Conservation (phyloP, 306 rosid genomes). For the Quercus cerris region DNA sequence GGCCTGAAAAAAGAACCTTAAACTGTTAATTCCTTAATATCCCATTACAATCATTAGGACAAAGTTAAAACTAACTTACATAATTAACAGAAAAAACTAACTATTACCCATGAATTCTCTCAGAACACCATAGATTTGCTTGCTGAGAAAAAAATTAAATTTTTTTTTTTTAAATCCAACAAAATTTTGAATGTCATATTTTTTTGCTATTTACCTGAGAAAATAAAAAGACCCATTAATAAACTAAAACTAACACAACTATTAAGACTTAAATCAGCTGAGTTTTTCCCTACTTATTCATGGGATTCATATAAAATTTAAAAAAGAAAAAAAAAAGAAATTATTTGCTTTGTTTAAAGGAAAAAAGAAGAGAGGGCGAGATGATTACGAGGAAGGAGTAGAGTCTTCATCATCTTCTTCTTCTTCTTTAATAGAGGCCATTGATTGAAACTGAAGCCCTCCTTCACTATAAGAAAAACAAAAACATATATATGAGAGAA, state of each 20-base stretch:
- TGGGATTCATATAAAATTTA: neutral
- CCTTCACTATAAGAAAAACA: constrained; percentile 3
- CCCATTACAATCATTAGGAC: neutral
- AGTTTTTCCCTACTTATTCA: neutral
- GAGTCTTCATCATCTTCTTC: constrained; percentile 30
- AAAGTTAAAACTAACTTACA: neutral
- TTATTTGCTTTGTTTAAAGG: no score
- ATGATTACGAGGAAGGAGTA: constrained; percentile 47
- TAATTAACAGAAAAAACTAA: neutral
- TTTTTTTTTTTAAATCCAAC: neutral
- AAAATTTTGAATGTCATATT: neutral
- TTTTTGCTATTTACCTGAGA: neutral
- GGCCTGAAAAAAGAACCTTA: constrained; percentile 47
- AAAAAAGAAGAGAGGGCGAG: neutral
- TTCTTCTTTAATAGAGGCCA: constrained; percentile 52
- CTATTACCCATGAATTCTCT: neutral
- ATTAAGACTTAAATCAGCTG: neutral
- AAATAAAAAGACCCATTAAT: neutral
- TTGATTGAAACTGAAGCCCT: constrained; percentile 10
- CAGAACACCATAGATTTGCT: neutral
- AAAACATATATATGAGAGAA: neutral
- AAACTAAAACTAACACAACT: neutral
- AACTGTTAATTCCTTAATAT: neutral
- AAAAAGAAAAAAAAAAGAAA: neutral
- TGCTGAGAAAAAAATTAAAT: neutral